Evolutionary conservation across 768 basidiomycete species (phyloP).

Genomic region (Austroboletus eburneus): DNA sequence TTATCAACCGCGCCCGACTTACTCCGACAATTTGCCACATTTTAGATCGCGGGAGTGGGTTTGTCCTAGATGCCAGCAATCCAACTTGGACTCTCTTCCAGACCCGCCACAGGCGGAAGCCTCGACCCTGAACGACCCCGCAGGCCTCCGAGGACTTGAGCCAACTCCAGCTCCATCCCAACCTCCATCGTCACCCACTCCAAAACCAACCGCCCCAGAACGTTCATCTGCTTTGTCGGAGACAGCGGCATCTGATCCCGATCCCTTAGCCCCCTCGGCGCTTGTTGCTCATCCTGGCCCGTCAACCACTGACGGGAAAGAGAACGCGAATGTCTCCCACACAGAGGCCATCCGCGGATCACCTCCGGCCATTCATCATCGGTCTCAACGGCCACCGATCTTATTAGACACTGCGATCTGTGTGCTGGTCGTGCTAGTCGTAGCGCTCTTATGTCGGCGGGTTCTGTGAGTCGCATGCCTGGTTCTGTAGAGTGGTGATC

Average conservation of each 20-base stretch:
- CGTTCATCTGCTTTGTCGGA: constrained; percentile 13
- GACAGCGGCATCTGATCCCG: constrained; percentile 13
- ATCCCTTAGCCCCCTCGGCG: constrained; percentile 14
- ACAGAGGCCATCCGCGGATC: constrained; percentile 20
- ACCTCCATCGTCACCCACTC: constrained; percentile 17
- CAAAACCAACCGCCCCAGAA: constrained; percentile 16
- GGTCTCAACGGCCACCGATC: constrained; percentile 46
- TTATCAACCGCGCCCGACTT: constrained; percentile 4
- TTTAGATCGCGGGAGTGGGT: constrained; percentile 75
- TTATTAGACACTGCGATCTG: constrained; percentile 73
- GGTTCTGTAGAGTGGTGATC: constrained; percentile 16
- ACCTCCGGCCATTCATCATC: constrained; percentile 11
- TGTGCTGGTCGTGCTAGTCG: constrained; percentile 62
- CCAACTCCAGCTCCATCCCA: constrained; percentile 10
- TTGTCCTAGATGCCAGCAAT: constrained; percentile 67
- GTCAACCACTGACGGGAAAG: constrained; percentile 9
- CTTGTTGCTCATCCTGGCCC: constrained; percentile 9
- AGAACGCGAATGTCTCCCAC: constrained; percentile 5
- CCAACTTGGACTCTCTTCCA: constrained; percentile 68
- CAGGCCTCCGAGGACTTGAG: constrained; percentile 22
- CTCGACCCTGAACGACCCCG: constrained; percentile 13
- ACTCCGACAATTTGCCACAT: constrained; percentile 11
- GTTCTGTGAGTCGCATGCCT: constrained; percentile 34
- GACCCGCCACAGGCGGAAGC: constrained; percentile 42
- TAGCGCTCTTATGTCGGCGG: constrained; percentile 64